phyloP scores from a whole-genome alignment of 1,284 basidiomycete species.

The Cryptococcus jaspeensis region DNA sequence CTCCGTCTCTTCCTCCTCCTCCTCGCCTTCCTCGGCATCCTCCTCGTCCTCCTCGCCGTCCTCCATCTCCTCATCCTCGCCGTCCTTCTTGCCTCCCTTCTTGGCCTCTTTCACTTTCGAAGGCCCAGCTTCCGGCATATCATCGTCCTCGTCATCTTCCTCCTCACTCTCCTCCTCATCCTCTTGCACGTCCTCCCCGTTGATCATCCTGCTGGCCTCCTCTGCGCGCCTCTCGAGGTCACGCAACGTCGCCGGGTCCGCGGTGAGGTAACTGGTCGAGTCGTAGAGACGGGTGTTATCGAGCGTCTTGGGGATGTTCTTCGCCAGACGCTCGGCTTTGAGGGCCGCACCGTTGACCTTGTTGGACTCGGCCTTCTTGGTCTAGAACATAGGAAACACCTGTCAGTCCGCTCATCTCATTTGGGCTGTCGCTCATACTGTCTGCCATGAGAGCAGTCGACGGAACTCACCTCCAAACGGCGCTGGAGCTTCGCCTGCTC shows the following conservation, averaged over 20 bases:
- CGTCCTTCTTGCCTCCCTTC: slow-evolving; percentile 16
- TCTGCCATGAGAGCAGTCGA: not conserved
- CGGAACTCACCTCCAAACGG: slow-evolving; percentile 65
- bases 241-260: slow-evolving; percentile 58
- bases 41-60: slow-evolving; percentile 14
- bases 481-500: slow-evolving; percentile 76
- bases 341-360: slow-evolving; percentile 38
- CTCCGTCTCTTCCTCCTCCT: slow-evolving; percentile 55
- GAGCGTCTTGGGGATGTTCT: slow-evolving; percentile 86
- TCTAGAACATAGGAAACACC: slow-evolving; percentile 17
- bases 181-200: slow-evolving; percentile 44
- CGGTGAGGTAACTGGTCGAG: slow-evolving; percentile 70
- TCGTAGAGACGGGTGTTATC: slow-evolving; percentile 92
- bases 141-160: slow-evolving; percentile 39
- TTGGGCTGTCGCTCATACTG: not conserved
- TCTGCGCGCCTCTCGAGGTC: slow-evolving; percentile 40
- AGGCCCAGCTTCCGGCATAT: slow-evolving; percentile 36
- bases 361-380: slow-evolving; percentile 43
- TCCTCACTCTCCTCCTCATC: slow-evolving; percentile 52
- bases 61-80: not conserved
- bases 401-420: not conserved
- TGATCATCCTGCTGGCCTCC: slow-evolving; percentile 36
- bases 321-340: slow-evolving; percentile 69
- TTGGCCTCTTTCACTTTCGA: slow-evolving; percentile 34
- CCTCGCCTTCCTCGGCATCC: slow-evolving; percentile 57